Base-by-base conservation (phyloP, 129 eudicot genomes). In the Saposhnikovia divaricata region DNA sequence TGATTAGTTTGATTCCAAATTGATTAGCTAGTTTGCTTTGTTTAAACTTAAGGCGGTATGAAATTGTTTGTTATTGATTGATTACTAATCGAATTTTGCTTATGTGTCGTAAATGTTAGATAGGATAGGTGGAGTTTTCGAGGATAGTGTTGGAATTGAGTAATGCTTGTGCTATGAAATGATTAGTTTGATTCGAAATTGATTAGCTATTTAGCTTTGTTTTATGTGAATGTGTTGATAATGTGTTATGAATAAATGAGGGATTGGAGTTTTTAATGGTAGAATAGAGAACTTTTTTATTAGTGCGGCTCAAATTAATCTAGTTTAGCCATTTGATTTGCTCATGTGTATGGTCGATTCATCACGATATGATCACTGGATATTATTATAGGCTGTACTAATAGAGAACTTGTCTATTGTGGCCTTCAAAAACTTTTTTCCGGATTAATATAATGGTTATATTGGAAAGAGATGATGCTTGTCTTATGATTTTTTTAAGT, bases 41-140 rank as follows among this genome's bases (percentile, higher is more conserved):
- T 34, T 34, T 34, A 34, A 83, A 44, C 80, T 91, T 15, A 81
- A 68, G 81, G 47, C 87, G 86, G 97, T 87, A 82, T 42, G 66
- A 57, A 57, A 21, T 57, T 57, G 66, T 7, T 6, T 51, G 7
- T 51, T 16, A 15, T 34, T 46, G 12, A 1, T 44, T 48, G 55
- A 48, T 13, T 48, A 13, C 18, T 14, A 1, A 47, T 11, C 10
- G 18, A 14, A 5, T 0, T 48, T 48, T 48, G 55, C 55, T 3
- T 14, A 13, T 14, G 18, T 48, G 19, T 14, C 1, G 21, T 16
- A 15, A 50, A 50, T 50, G 23, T 50, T 16, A 0, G 0, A 15
- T 34, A 34, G 37, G 3, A 40, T 46, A 11, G 50, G 50, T 50
- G 15, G 23, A 16, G 4, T 50, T 50, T 18, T 50, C 57, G 23